Evolutionary conservation across 768 basidiomycete species (phyloP).

Genomic region (Chiua virens): DNA sequence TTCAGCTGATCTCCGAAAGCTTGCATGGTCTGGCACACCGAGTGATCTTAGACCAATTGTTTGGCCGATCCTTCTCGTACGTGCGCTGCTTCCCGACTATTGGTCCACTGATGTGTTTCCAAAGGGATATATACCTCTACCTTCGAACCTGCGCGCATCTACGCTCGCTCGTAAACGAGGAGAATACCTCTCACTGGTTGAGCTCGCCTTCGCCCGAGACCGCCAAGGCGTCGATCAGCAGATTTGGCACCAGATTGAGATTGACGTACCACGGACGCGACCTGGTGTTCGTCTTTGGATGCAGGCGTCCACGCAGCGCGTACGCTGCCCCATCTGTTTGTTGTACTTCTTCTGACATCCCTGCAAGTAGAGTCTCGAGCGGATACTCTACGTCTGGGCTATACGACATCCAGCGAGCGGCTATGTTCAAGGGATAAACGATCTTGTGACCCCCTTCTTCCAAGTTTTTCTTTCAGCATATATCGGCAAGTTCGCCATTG

Average conservation of each 20-base stretch:
- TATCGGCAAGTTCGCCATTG: conserved; percentile 59
- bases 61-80: conserved; percentile 91
- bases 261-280: conserved; percentile 93
- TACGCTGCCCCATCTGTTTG: conserved; percentile 36
- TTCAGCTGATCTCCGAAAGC: conserved; percentile 79
- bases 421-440: conserved; percentile 99
- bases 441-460: conserved; percentile 96
- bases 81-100: conserved; percentile 28
- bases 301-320: conserved; percentile 85
- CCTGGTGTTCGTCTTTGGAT: conserved; percentile 93
- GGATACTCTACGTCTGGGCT: conserved; percentile 98
- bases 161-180: conserved; percentile 88
- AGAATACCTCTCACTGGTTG: conserved; percentile 88
- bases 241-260: conserved; percentile 99
- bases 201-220: conserved; percentile 86
- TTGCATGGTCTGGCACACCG: conserved; percentile 96
- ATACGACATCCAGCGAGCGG: conserved; percentile 98
- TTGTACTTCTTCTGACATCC: conserved; percentile 17
- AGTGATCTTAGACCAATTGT: conserved; percentile 82
- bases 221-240: conserved; percentile 87
- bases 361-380: conserved; percentile 74
- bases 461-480: conserved; percentile 96
- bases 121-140: conserved; percentile 91
- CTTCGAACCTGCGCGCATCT: conserved; percentile 67
- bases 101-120: conserved; percentile 3